Conservation (phyloP, 768 basidiomycete species). For the Suillus clintonianus region DNA sequence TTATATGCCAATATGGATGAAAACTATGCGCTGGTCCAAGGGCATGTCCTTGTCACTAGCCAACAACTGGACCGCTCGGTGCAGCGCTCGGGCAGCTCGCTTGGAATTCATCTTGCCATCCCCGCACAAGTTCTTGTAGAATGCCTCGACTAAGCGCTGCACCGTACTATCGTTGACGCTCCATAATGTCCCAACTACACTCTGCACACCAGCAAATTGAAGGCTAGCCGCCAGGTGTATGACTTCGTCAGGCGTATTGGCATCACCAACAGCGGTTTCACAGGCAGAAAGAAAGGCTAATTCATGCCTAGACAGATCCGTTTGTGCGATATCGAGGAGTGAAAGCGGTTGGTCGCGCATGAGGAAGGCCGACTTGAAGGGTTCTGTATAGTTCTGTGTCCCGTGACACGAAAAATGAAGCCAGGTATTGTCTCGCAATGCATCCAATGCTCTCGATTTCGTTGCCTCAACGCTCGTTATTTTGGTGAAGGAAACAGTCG, state of each 20-base stretch:
- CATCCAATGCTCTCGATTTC: background rate
- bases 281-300: slow-evolving; percentile 24
- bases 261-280: background rate
- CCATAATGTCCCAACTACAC: slow-evolving; percentile 26
- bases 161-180: slow-evolving; percentile 2
- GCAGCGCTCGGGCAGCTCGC: slow-evolving; percentile 5
- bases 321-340: slow-evolving; percentile 6
- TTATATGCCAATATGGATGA: slow-evolving; percentile 9
- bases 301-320: background rate
- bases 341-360: slow-evolving; percentile 4
- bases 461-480: background rate
- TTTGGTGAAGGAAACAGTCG: background rate
- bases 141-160: background rate
- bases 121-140: slow-evolving; percentile 1
- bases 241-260: slow-evolving; percentile 14
- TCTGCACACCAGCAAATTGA: slow-evolving; percentile 17
- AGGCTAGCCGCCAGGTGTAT: slow-evolving; percentile 25
- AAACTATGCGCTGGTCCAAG: slow-evolving; percentile 5
- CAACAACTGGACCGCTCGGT: background rate
- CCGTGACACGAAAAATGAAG: slow-evolving; percentile 23
- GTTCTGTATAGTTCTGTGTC: background rate
- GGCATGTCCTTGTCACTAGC: background rate
- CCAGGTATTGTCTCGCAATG: slow-evolving; percentile 9
- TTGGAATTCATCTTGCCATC: slow-evolving; percentile 2
- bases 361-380: slow-evolving; percentile 12